Conservation (phyloP, 768 basidiomycete genomes). For the Albatrellus ellisii region DNA sequence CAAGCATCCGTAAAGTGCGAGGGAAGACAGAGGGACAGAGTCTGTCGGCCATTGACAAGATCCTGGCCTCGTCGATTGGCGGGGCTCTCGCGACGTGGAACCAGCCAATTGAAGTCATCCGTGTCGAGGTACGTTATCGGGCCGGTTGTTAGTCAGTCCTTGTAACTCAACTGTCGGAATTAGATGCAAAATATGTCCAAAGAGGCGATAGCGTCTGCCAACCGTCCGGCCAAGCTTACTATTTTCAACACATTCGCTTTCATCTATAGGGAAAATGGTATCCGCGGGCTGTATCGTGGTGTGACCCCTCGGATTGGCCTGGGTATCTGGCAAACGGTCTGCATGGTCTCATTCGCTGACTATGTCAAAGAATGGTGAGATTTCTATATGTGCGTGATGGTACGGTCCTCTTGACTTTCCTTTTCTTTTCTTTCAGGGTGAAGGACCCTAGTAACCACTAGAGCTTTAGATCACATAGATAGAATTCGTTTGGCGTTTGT, state of each 20-base stretch:
- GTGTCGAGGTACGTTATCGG: constrained; percentile 64
- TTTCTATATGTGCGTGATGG: neutral
- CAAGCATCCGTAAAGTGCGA: constrained; percentile 56
- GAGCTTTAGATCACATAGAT: neutral
- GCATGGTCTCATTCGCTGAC: constrained; percentile 98
- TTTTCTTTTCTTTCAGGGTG: constrained; percentile 38
- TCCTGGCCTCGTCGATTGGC: constrained; percentile 75
- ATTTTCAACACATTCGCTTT: constrained; percentile 86
- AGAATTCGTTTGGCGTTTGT: neutral
- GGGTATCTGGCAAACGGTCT: constrained; percentile 94
- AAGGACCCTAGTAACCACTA: constrained; percentile 19
- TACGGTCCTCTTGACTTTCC: neutral
- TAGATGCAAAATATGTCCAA: constrained; percentile 99
- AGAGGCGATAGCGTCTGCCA: constrained; percentile 39
- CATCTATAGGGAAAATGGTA: constrained; percentile 93
- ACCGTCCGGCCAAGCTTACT: constrained; percentile 85
- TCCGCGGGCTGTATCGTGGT: constrained; percentile 94
- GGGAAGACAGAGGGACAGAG: constrained; percentile 72
- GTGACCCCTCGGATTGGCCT: constrained; percentile 95
- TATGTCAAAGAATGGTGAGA: constrained; percentile 79
- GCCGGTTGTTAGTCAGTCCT: neutral
- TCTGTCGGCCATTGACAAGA: constrained; percentile 73
- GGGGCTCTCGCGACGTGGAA: constrained; percentile 99
- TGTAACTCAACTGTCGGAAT: neutral
- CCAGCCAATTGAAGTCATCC: constrained; percentile 95